Conservation (phyloP, 805 yeast species). For the Saccharomycopsis capsularis region DNA sequence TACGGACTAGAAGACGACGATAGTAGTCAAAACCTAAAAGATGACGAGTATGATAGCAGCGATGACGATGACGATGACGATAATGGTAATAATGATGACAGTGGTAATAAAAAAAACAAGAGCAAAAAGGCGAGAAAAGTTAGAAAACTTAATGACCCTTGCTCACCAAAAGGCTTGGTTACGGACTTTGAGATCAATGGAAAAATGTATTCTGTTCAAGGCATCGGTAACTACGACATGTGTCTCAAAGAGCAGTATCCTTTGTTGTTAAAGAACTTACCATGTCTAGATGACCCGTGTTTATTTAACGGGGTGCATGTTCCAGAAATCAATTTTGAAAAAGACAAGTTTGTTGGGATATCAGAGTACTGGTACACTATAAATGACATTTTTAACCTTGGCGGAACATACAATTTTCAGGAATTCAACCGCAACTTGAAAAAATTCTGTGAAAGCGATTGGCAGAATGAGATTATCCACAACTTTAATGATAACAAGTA, state of each 20-base stretch:
- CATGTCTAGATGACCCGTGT: constrained; percentile 86
- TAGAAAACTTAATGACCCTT: constrained; percentile 56
- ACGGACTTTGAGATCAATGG: constrained; percentile 37
- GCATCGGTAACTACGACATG: constrained; percentile 71
- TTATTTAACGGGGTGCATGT: constrained; percentile 93
- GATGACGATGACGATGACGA: constrained; percentile 10
- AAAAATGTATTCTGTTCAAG: constrained; percentile 45
- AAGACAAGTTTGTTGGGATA: constrained; percentile 83
- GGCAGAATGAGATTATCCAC: constrained; percentile 47
- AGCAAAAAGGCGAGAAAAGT: neutral
- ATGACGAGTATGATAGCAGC: constrained; percentile 21
- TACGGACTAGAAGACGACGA: constrained; percentile 32
- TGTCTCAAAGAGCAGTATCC: constrained; percentile 74
- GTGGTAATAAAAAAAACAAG: neutral
- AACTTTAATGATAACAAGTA: constrained; percentile 50
- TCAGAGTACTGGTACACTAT: constrained; percentile 98
- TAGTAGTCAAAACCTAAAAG: too few species aligned
- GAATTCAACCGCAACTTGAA: constrained; percentile 59
- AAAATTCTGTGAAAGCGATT: constrained; percentile 68
- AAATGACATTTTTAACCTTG: constrained; percentile 79
- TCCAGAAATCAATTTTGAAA: constrained; percentile 73
- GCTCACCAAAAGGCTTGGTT: constrained; percentile 62
- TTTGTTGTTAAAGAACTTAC: constrained; percentile 64
- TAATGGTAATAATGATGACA: constrained; percentile 21
- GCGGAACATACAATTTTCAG: constrained; percentile 79